These are phyloP conservation scores for Eremothecium sinecaudum DNA, from an alignment of 1,139 yeast genomes.

Conservation along the genomic window DNA sequence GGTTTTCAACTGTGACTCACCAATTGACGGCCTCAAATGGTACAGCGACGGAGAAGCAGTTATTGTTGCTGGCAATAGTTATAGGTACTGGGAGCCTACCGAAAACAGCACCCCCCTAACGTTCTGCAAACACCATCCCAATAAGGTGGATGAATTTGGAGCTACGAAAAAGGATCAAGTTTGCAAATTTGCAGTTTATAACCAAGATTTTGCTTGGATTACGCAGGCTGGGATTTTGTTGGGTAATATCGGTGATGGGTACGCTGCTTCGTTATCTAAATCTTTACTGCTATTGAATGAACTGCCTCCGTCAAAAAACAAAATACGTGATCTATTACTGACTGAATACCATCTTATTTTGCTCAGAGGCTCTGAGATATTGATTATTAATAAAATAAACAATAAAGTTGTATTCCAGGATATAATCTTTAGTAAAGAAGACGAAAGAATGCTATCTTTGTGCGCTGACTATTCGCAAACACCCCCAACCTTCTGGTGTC, in stretches of 20 bases:
- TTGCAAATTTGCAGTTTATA: constrained; percentile 28
- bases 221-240: constrained; percentile 39
- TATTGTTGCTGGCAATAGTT: constrained; percentile 33
- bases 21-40: constrained; percentile 24
- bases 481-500: constrained; percentile 50
- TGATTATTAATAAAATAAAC: constrained; percentile 43
- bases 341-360: constrained; percentile 47
- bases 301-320: constrained; percentile 30
- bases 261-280: constrained; percentile 25
- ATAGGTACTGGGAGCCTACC: constrained; percentile 34
- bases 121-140: constrained; percentile 22
- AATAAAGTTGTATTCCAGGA: constrained; percentile 39
- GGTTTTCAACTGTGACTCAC: constrained; percentile 9
- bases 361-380: constrained; percentile 36
- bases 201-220: constrained; percentile 37
- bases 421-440: constrained; percentile 29
- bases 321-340: constrained; percentile 35
- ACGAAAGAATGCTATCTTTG: constrained; percentile 45
- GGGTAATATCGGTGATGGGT: constrained; percentile 25
- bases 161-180: constrained; percentile 28
- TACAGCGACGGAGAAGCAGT: constrained; percentile 12
- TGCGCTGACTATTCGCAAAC: constrained; percentile 46
- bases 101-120: constrained; percentile 13
- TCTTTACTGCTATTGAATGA: constrained; percentile 36
- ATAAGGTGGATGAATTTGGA: constrained; percentile 33